Base-by-base conservation (phyloP, 345 rosid species). In the Salix brachista region DNA sequence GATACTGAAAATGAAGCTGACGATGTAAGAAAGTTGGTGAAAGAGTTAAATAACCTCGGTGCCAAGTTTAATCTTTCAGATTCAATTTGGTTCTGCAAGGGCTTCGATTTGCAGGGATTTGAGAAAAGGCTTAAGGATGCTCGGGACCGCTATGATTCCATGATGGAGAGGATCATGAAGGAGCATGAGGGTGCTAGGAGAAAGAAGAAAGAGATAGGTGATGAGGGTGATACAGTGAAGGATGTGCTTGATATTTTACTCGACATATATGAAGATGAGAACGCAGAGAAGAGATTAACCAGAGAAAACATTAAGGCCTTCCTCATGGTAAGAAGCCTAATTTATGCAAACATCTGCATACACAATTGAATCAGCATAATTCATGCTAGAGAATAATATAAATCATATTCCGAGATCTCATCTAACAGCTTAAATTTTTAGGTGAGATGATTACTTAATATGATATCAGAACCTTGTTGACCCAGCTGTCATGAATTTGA, bases 271-370 rank as follows among this genome's bases (percentile, higher is more conserved):
- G 91, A 89, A 86, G 94, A 94, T 77, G 84, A 89, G 75, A 84
- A 80, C 42, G 80, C 89, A 8, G 95, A 88, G 85, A 86, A 80
- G 50, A 87, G 82, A 69, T 71, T 94, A 72, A 89, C 88, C 69
- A 87, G 90, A 85, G 91, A 87, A 75, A 90, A 94, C 75, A 82
- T 90, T 12, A 90, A 94, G 77, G 97, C 90, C 72, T 89, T 94
- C 82, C 78, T 91, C 69, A 85, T 89, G 94, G 98, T 94, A 87
- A 84, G 32, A 5, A 46, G 23, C 58, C 58, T 9, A 6, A 52
- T 60, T 60, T 42, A 21, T 3, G 67, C 8, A 34, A 48, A 25
- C 37, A 71, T 66, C 23, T 12, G 11, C 62, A 8, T 10, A 8
- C 28, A 44, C 61, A 37, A 12, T 52, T 18, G n/a, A 52, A 52